phyloP scores from a whole-genome alignment of 495 filamentous ascomycete species.

The Neurospora sp. region DNA sequence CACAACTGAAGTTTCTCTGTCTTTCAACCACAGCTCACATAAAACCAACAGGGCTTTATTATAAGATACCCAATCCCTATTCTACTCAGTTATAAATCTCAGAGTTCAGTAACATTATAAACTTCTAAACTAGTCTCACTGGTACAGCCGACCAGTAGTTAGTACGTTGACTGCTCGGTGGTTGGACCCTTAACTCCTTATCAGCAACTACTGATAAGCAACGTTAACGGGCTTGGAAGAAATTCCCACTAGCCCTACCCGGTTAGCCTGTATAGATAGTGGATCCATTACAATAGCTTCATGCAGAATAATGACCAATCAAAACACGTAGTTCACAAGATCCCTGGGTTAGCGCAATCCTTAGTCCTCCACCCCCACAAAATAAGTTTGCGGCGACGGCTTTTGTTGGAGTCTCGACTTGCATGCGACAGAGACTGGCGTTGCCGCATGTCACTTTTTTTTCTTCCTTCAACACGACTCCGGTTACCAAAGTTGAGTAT shows the following conservation, averaged over 20 bases:
- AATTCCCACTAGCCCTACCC: not conserved
- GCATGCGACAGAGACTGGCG: not conserved
- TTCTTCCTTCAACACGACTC: conserved; percentile 10
- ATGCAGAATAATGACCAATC: not conserved
- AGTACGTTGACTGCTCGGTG: not conserved
- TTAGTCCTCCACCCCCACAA: conserved; percentile 14
- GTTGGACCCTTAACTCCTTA: not conserved
- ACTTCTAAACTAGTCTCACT: not conserved
- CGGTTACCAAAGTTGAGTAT: conserved; percentile 2
- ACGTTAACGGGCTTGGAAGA: not conserved
- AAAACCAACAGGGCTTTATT: not conserved
- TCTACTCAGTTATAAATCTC: not conserved
- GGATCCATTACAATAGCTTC: not conserved
- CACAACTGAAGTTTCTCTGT: not conserved
- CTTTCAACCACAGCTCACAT: not conserved
- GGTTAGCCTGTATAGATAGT: not conserved
- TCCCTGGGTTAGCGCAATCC: not conserved
- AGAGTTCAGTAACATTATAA: not conserved
- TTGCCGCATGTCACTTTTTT: conserved; percentile 6
- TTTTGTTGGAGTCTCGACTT: conserved; percentile 13
- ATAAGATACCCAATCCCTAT: not conserved
- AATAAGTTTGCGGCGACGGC: not conserved
- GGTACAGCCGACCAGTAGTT: not conserved
- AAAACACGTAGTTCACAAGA: not conserved
- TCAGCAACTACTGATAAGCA: not conserved